These are phyloP conservation scores for Penicillium waksmanii DNA, from an alignment of 495 filamentous ascomycete species.

Conservation along the genomic window DNA sequence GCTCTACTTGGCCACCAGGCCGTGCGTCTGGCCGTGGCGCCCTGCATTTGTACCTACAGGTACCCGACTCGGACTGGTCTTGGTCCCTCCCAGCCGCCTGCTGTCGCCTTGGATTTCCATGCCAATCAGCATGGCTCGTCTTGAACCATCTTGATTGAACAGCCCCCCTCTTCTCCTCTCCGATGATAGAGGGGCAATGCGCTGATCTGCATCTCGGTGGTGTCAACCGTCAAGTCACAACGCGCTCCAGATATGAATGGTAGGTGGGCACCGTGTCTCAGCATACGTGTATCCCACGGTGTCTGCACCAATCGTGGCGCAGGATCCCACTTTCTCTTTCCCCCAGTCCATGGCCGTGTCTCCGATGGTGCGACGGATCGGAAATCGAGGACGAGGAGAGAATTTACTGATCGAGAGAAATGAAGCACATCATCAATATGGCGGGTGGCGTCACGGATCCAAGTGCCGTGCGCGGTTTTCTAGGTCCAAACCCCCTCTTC, in stretches of 20 bases:
- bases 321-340: not conserved
- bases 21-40: slow-evolving; percentile 20
- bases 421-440: slow-evolving; percentile 28
- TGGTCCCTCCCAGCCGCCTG: not conserved
- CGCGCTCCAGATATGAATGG: not conserved
- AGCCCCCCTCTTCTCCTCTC: slow-evolving; percentile 1
- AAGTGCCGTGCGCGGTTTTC: not conserved
- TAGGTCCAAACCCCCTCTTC: not conserved
- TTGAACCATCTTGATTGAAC: not conserved
- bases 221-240: slow-evolving; percentile 12
- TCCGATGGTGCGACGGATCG: slow-evolving; percentile 11
- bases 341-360: slow-evolving; percentile 1
- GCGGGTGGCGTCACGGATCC: slow-evolving; percentile 20
- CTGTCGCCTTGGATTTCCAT: not conserved
- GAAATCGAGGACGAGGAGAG: not conserved
- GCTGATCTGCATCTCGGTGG: slow-evolving; percentile 11
- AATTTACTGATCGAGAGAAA: not conserved
- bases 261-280: slow-evolving; percentile 9
- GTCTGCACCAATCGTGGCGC: slow-evolving; percentile 9
- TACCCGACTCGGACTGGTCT: slow-evolving; percentile 17
- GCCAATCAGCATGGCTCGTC: not conserved
- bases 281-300: slow-evolving; percentile 13
- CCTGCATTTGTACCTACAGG: slow-evolving; percentile 35
- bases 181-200: slow-evolving; percentile 2
- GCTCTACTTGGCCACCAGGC: slow-evolving; percentile 22